Evolutionary conservation across 2,329 filamentous ascomycete genomes (phyloP).

Genomic region (Penicillium sp.): DNA sequence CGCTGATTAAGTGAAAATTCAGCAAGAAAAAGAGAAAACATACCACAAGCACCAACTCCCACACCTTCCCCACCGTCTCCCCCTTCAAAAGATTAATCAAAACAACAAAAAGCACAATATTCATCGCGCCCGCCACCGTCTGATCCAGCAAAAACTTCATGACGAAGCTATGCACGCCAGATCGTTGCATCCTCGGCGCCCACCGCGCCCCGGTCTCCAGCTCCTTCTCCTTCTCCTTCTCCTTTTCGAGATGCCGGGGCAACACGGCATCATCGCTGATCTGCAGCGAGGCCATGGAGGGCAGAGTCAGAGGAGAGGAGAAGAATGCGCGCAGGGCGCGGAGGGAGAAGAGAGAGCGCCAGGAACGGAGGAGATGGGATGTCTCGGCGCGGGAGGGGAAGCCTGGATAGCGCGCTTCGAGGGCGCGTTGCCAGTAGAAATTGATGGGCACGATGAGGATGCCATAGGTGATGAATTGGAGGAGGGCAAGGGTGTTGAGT

Average conservation of each 20-base stretch:
- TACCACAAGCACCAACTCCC: slow-evolving; percentile 37
- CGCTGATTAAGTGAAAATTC: not conserved
- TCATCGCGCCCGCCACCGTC: slow-evolving; percentile 56
- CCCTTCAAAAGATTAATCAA: slow-evolving; percentile 52
- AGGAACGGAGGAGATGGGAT: slow-evolving; percentile 13
- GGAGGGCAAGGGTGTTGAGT: slow-evolving; percentile 67
- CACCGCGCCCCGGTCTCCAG: slow-evolving; percentile 20
- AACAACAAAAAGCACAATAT: slow-evolving; percentile 59
- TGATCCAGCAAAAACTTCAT: slow-evolving; percentile 63
- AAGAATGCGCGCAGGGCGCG: slow-evolving; percentile 14
- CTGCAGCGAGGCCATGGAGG: not conserved
- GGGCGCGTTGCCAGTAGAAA: slow-evolving; percentile 78
- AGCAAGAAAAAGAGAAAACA: slow-evolving; percentile 8
- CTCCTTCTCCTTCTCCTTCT: slow-evolving; percentile 28
- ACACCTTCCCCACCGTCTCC: slow-evolving; percentile 26
- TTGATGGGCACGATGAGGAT: slow-evolving; percentile 77
- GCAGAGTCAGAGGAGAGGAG: slow-evolving; percentile 2
- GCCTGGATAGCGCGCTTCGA: slow-evolving; percentile 75
- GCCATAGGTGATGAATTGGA: slow-evolving; percentile 77
- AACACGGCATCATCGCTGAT: slow-evolving; percentile 11
- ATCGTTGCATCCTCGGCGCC: slow-evolving; percentile 30
- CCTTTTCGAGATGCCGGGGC: slow-evolving; percentile 20
- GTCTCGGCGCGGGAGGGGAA: slow-evolving; percentile 44
- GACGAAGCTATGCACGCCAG: slow-evolving; percentile 46
- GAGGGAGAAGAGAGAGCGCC: slow-evolving; percentile 12